Evolutionary conservation across 2,329 filamentous ascomycete species (phyloP), one percentile per base, ranked within the genome.

Genomic region (Macroventuria anomochaeta): DNA sequence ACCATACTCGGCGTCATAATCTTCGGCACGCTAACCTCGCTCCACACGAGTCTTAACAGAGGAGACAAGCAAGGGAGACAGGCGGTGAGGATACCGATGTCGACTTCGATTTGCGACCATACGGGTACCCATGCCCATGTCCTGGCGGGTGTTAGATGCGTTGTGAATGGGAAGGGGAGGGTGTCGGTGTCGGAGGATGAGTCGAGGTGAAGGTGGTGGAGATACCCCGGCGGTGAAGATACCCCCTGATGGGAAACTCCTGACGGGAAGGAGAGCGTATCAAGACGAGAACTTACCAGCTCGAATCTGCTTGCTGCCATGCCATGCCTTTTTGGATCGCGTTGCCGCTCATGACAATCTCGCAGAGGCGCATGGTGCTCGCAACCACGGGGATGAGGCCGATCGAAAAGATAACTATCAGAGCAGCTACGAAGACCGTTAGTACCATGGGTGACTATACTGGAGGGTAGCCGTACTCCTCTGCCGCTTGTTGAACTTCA

Each of bases 101-200:
- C 64, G 39, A 71, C 67, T 56, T 71, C 68, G 33, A 71, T 66
- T 32, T 71, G 65, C 2, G 66, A 69, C 68, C 68, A 70, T 1
- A 69, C 62, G 7, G 67, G 64, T 4, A 69, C 57, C 65, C 65
- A 69, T 11, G 62, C 58, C 62, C 65, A 67, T 17, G 20, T 58
- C 57, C 49, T 58, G 33, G 4, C 11, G 3, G 6, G 17, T 40
- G 53, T 62, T 38, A 59, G 47, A 34, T 17, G 37, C 12, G 15
- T 25, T 25, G 8, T 25, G 5, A 25, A 25, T 5, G n/a, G n/a
- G n/a, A n/a, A n/a, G n/a, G n/a, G n/a, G n/a, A n/a, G n/a, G n/a
- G n/a, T n/a, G n/a, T n/a, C n/a, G n/a, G n/a, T n/a, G n/a, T n/a
- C n/a, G n/a, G n/a, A n/a, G n/a, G n/a, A n/a, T n/a, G n/a, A n/a